phyloP scores from a whole-genome alignment of 208 protist genomes.

The Balamuthia mandrillaris region DNA sequence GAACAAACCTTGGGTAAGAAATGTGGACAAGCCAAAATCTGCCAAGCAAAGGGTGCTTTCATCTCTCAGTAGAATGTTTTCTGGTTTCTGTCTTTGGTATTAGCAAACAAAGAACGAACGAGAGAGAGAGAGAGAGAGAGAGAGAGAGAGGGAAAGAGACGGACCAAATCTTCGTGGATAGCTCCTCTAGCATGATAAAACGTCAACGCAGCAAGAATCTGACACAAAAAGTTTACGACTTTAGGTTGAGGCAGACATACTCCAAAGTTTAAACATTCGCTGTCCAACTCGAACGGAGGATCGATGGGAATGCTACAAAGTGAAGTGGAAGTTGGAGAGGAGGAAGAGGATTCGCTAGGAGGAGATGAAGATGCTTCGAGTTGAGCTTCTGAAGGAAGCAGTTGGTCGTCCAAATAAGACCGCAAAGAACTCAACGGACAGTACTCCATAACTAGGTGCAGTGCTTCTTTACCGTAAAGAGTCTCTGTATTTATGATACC shows the following conservation, averaged over 20 bases:
- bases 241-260: too few relatives aligned
- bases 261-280: too few relatives aligned
- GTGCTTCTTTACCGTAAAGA: neutral
- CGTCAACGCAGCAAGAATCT: neutral
- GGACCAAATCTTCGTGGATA: conserved; percentile 16
- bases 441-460: conserved; percentile 31
- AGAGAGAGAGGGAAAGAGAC: too few relatives aligned
- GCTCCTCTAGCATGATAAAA: conserved; percentile 1
- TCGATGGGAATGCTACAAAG: too few relatives aligned
- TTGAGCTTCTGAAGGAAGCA: neutral
- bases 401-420: neutral
- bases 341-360: too few relatives aligned
- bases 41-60: neutral
- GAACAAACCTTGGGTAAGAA: neutral
- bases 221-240: neutral
- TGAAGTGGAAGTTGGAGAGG: too few relatives aligned
- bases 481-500: neutral
- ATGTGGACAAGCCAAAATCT: conserved; percentile 17
- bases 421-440: neutral
- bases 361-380: too few relatives aligned
- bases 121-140: too few relatives aligned
- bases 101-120: neutral
- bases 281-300: too few relatives aligned
- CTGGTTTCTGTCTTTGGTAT: neutral
- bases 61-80: conserved; percentile 15